Evolutionary conservation across 1,139 yeast genomes (phyloP), one percentile per base, ranked within the genome.

Genomic region (Kluyveromyces sp.): DNA sequence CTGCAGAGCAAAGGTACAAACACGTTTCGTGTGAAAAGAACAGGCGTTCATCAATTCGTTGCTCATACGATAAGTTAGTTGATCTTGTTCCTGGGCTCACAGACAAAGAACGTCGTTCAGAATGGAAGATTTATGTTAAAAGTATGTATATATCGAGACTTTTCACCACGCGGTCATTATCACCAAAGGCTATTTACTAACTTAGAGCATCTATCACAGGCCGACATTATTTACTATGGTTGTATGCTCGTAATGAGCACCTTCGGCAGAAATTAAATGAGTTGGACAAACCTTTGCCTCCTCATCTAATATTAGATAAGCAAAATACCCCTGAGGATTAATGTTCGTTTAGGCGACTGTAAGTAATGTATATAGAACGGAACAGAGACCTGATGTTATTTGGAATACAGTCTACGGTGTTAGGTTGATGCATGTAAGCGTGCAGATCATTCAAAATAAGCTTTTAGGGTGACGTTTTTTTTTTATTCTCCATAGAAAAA

Each of bases 21-120:
- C 75, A 71, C 50, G 70, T 71, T 3, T 55, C 59, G 35, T 70
- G 74, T 4, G 75, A 71, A 47, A 69, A 68, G 46, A 65, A 66
- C 46, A 58, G 75, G 45, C 56, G 75, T 45, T 70, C 67, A 34
- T 64, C 65, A 43, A 67, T 71, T 4, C 53, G 75, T 37, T 58
- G 65, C 1, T 66, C 69, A 2, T 71, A 68, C 48, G 75, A 71
- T 48, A 61, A 60, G 41, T 49, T 71, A 34, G 74, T 70, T 1
- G 58, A 61, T 3, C 49, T 67, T 6, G 71, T 71, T 4, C 75
- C 75, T 2, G 66, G 60, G 37, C 49, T 71, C 32, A 51, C 58
- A 3, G 55, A 56, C 7, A 53, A 56, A 1, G 74, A 71, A 43
- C 63, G 63, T 39, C 53, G 75, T 37, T 70, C 74, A 1, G 75